Base-by-base conservation (phyloP, 176 grass and related monocot genomes). In the Ensete ventricosum region DNA sequence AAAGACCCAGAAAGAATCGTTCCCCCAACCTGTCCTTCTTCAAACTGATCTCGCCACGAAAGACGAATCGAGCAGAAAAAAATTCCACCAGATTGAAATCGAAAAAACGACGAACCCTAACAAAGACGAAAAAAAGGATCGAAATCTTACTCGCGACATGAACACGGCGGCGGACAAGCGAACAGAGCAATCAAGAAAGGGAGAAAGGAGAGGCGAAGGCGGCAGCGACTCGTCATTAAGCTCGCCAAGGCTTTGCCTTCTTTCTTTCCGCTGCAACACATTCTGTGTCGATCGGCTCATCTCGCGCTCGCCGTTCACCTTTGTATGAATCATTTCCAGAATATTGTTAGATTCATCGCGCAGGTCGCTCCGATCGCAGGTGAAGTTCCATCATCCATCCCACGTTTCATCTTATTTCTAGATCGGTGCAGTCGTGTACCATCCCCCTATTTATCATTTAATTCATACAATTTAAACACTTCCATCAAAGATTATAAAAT, bases 91-190 rank as follows among this genome's bases (percentile, higher is more conserved):
- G 34, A 43, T 43, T 43, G 34, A 43, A 26, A 25, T 13, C 67
- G 6, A 25, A 50, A 50, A 43, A 9, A 14, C 7, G 26, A 29
- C 64, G 25, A 67, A 26, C 64, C 21, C 21, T 25, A 22, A 4
- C 64, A 16, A 14, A 8, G 25, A 3, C 14, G 16, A 1, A 70
- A 48, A 16, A 70, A 48, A 16, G 29, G 67, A 70, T 70, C 67
- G 67, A 19, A 70, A 70, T 70, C 67, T 70, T 70, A 70, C 67
- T 70, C 20, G 67, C 67, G 67, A 8, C 43, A 70, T 20, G 19
- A 70, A 50, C 43, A 70, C 14, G 16, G 34, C 34, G 25, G 34
- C 14, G 14, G 66, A 3, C 11, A 16, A 70, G 14, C 67, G 9
- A 9, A 70, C 17, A 70, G 17, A 51, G 8, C 43, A 13, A 1